phyloP scores from a whole-genome alignment of 306 rosid genomes.

The Phaseolus lunatus region DNA sequence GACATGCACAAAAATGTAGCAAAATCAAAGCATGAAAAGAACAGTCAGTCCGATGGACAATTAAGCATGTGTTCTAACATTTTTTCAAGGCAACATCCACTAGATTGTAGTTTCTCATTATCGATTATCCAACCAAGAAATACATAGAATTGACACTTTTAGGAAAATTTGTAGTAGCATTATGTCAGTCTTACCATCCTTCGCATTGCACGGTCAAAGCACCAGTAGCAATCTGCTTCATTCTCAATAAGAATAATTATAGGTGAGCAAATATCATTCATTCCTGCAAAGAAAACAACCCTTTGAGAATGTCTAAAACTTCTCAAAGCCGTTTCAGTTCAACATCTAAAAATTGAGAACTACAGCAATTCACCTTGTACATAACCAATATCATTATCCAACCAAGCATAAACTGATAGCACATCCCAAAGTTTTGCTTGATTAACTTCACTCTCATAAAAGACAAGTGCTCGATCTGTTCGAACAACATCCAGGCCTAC shows the following conservation, averaged over 20 bases:
- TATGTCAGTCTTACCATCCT: conserved; percentile 71
- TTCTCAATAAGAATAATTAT: conserved; percentile 80
- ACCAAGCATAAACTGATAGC: conserved; percentile 88
- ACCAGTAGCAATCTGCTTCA: conserved; percentile 93
- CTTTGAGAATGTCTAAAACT: conserved; percentile 40
- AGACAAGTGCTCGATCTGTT: conserved; percentile 85
- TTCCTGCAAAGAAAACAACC: conserved; percentile 65
- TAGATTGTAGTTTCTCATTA: conserved; percentile 31
- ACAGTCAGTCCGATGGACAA: conserved; percentile 1
- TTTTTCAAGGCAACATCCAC: conserved; percentile 2
- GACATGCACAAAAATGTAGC: no score
- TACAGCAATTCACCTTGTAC: conserved; percentile 72
- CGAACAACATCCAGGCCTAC: conserved; percentile 91
- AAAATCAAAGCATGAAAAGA: conserved; percentile 7
- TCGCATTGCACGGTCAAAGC: conserved; percentile 94
- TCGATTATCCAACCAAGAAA: conserved; percentile 36
- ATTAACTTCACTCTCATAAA: conserved; percentile 81
- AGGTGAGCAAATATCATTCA: conserved; percentile 98
- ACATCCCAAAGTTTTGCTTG: conserved; percentile 93
- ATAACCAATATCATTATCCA: conserved; percentile 88
- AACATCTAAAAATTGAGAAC: conserved; percentile 22
- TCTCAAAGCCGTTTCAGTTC: conserved; percentile 39
- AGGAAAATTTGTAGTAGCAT: conserved; percentile 4
- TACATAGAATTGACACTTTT: conserved; percentile 28
- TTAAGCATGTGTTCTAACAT: conserved; percentile 2